Percentiles rank a stretch among this genome's conserved stretches.
phyloP scores from a whole-genome alignment of 2,329 filamentous ascomycete genomes.

The Diaporthe sp. region DNA sequence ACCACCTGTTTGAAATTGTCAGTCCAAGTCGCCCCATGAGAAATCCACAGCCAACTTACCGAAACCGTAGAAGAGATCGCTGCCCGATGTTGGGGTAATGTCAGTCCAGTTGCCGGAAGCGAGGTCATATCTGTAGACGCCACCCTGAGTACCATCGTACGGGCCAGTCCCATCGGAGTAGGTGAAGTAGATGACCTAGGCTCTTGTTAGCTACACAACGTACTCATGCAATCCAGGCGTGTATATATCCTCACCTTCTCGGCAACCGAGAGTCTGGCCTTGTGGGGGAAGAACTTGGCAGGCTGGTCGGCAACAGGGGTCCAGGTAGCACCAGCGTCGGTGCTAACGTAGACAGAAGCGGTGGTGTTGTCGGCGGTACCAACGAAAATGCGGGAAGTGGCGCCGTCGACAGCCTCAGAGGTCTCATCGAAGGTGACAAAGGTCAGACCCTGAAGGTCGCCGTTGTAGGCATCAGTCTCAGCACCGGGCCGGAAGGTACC shows the following conservation, averaged over 20 bases:
- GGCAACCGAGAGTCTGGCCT: slow-evolving; percentile 62
- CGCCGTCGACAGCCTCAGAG: slow-evolving; percentile 58
- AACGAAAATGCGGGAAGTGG: slow-evolving; percentile 70
- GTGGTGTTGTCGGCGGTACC: slow-evolving; percentile 67
- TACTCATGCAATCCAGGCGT: no score
- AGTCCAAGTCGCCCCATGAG: neutral
- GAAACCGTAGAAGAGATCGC: slow-evolving; percentile 66
- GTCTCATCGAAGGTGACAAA: slow-evolving; percentile 71
- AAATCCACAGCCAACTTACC: neutral
- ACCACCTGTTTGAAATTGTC: slow-evolving; percentile 55
- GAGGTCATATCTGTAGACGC: slow-evolving; percentile 69
- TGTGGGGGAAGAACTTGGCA: slow-evolving; percentile 66
- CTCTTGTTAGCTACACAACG: neutral
- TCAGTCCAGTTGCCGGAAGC: slow-evolving; percentile 64
- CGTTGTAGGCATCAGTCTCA: slow-evolving; percentile 60
- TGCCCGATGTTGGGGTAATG: slow-evolving; percentile 67
- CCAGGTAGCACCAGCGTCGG: slow-evolving; percentile 68
- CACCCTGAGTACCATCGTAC: slow-evolving; percentile 68
- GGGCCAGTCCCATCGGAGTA: slow-evolving; percentile 70
- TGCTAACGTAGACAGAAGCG: slow-evolving; percentile 64
- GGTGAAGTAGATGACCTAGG: slow-evolving; percentile 61
- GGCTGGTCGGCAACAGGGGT: slow-evolving; percentile 63
- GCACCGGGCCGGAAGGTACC: slow-evolving; percentile 64
- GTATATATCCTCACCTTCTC: slow-evolving; percentile 58
- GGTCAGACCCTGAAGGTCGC: slow-evolving; percentile 62